These are phyloP conservation scores for Phytophthora chlamydospora DNA, from an alignment of 352 stramenopile species.

Conservation along the genomic window DNA sequence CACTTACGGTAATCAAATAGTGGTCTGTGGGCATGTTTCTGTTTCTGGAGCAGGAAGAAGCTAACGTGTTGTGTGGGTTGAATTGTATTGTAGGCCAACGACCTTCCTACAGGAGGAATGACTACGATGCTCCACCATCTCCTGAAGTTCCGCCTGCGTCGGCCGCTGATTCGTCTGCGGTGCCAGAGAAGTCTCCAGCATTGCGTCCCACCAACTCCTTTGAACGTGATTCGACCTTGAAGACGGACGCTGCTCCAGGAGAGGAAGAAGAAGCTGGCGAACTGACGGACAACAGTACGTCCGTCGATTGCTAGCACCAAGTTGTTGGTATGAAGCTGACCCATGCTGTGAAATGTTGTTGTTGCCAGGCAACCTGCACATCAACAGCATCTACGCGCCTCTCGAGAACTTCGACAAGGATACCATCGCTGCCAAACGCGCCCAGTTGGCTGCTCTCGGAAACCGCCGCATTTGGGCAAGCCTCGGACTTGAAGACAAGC, in stretches of 20 bases:
- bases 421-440: conserved; percentile 79
- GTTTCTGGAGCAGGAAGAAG: neutral
- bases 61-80: conserved; percentile 20
- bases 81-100: conserved; percentile 58
- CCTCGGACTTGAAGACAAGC: conserved; percentile 83
- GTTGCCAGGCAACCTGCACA: conserved; percentile 59
- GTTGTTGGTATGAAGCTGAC: neutral
- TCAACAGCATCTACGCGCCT: conserved; percentile 74
- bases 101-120: conserved; percentile 79
- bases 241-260: conserved; percentile 32
- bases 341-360: neutral
- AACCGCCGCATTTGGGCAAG: conserved; percentile 88
- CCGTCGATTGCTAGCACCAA: conserved; percentile 2
- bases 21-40: neutral
- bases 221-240: conserved; percentile 50
- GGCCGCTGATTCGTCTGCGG: conserved; percentile 32
- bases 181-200: conserved; percentile 49
- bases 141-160: conserved; percentile 44
- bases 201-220: conserved; percentile 50
- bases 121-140: conserved; percentile 81
- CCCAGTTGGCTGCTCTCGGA: conserved; percentile 69
- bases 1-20: conserved; percentile 70
- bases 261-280: conserved; percentile 80
- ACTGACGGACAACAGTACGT: conserved; percentile 65
- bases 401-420: conserved; percentile 83